Evolutionary conservation across 805 yeast species (phyloP), one percentile per base, ranked within the genome.

Genomic region (Ogataea thermomethanolica): DNA sequence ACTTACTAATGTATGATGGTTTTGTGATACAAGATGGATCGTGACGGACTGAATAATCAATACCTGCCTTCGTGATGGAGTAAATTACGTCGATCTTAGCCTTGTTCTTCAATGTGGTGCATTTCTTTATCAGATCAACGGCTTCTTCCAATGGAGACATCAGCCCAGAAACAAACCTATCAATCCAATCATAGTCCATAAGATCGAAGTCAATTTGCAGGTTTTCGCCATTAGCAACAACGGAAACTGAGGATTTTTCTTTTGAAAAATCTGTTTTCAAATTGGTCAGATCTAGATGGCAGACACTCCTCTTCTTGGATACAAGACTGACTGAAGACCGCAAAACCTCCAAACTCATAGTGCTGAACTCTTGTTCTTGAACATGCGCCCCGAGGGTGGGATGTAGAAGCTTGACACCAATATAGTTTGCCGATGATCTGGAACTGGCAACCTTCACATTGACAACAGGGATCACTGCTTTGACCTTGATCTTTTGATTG

Each of bases 21-120:
- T 88, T 82, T 1, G 97, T 90, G 37, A 91, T 73, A 13, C 89
- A 96, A 5, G 86, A 79, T 0, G 98, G 95, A 53, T 93, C 98
- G 46, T 85, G 85, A 35, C 79, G 79, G 30, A 89, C 74, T 23
- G 73, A 71, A 35, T 59, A 56, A 1, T 57, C 54, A 8, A 52
- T 52, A 7, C 74, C 67, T 2, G 71, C 75, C 9, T 51, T 51
- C 3, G 75, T 58, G 13, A 74, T 51, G 8, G 55, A 50, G 48
- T 72, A 72, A 1, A 74, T 57, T 25, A 76, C 52, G 27, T 72
- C 74, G 8, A 67, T 59, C n/a, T 40, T 35, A 1, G 61, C 59
- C 2, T 46, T 42, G n/a, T 33, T 41, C 17, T 37, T 41, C 40
- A 51, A 48, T 8, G 35, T 40, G 4, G 30, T 35, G 8, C 49